Base-by-base conservation (phyloP, 2,329 filamentous ascomycete genomes). In the Aspergillus brasiliensis region DNA sequence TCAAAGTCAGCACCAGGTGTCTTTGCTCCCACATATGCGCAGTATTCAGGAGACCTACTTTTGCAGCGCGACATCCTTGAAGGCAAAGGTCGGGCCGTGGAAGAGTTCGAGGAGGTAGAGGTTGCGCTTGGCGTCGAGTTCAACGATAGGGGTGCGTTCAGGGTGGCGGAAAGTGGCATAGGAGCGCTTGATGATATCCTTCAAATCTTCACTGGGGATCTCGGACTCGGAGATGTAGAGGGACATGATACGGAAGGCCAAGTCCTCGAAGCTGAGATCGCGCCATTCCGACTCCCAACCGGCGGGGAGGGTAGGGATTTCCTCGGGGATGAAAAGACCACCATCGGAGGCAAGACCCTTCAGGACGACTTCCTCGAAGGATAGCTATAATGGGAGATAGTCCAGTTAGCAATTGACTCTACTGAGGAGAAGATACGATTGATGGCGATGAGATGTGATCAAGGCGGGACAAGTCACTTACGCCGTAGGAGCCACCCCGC, bases 11-110 rank as follows among this genome's bases (percentile, higher is more conserved):
- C 27, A 28, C 25, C 42, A 5, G 21, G 10, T 27, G 10, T 34
- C 10, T 23, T 23, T 17, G 15, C 37, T 47, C 11, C 15, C 25
- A 34, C 8, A 2, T 7, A 21, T 40, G 40, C 19, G 8, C 10
- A 21, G 40, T 44, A 4, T 23, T 10, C 19, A 34, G 2, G 8
- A 44, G 19, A 44, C 40, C 40, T 44, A 44, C 40, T 44, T 44
- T 21, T 44, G 40, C 40, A 44, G 40, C 8, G 40, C 40, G 17
- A 44, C 40, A 77, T 98, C 94, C 79, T 98, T 97, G 82, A 98
- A 98, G 2, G 94, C 90, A 74, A 92, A 97, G 0, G 90, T 98
- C 5, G 93, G 95, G 1, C 95, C 95, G 75, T 98, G 94, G 83
- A 98, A 99, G 46, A 99, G 85, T 78, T 99, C 95, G 34, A 99